phyloP scores from a whole-genome alignment of 1,139 yeast genomes.

The Geotrichum citri-aurantii region DNA sequence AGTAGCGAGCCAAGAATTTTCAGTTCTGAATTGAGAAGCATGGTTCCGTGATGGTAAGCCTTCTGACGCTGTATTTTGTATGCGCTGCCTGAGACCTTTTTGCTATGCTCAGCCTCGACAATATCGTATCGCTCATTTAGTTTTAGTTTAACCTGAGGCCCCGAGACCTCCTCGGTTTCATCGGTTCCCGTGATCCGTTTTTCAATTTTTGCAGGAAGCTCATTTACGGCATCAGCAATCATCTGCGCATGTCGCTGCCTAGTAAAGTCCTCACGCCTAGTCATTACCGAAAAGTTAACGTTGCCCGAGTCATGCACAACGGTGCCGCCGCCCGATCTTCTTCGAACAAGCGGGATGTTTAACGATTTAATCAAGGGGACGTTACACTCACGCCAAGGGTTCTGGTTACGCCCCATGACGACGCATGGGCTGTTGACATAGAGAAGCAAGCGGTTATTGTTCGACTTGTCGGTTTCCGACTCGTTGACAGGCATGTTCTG shows the following conservation, averaged over 20 bases:
- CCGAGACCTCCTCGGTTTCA: slow-evolving; percentile 18
- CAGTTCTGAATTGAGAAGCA: slow-evolving; percentile 69
- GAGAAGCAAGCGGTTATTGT: slow-evolving; percentile 54
- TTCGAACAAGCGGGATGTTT: slow-evolving; percentile 64
- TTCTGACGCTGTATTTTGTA: slow-evolving; percentile 76
- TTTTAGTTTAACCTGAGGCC: slow-evolving; percentile 35
- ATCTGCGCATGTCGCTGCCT: slow-evolving; percentile 55
- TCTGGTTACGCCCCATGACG: slow-evolving; percentile 93
- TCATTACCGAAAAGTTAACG: slow-evolving; percentile 77
- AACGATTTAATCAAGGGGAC: slow-evolving; percentile 50
- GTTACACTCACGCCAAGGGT: slow-evolving; percentile 86
- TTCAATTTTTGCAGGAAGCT: slow-evolving; percentile 19
- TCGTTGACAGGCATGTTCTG: slow-evolving; percentile 48
- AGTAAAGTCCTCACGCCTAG: slow-evolving; percentile 60
- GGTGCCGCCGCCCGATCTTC: slow-evolving; percentile 93
- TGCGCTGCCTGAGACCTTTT: slow-evolving; percentile 84
- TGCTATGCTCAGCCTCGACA: slow-evolving; percentile 39
- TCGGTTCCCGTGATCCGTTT: slow-evolving; percentile 7
- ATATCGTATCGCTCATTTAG: slow-evolving; percentile 81
- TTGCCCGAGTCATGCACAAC: slow-evolving; percentile 96
- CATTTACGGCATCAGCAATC: slow-evolving; percentile 49
- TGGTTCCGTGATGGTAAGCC: slow-evolving; percentile 94
- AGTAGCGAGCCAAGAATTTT: slow-evolving; percentile 53
- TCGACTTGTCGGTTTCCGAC: slow-evolving; percentile 16
- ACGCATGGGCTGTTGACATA: slow-evolving; percentile 80